Evolutionary conservation across 805 yeast species (phyloP).

Genomic region (Lachancea nothofagi): DNA sequence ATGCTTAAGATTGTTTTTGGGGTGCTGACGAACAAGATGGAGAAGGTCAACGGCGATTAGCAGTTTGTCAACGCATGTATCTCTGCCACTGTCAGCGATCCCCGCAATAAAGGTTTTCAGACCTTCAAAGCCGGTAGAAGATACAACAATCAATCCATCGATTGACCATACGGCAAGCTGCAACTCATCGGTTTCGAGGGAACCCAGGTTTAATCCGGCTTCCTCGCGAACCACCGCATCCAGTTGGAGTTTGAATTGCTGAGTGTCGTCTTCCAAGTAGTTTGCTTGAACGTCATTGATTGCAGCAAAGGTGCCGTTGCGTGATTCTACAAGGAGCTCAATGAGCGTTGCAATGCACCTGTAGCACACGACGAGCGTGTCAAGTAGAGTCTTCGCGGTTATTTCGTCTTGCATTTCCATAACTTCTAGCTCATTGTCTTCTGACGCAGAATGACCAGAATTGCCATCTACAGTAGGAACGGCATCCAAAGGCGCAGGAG

Average conservation of each 20-base stretch:
- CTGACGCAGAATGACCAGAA: not conserved
- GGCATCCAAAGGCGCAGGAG: too few species aligned
- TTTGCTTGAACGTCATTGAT: conserved; percentile 19
- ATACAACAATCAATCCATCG: conserved; percentile 14
- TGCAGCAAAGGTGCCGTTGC: not conserved
- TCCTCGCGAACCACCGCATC: conserved; percentile 15
- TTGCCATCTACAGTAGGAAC: too few species aligned
- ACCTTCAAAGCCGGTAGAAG: conserved; percentile 11
- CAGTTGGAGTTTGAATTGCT: conserved; percentile 17
- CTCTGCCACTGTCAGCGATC: not conserved
- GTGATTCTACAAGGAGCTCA: conserved; percentile 19
- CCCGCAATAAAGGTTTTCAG: conserved; percentile 5
- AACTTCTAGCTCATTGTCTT: conserved; percentile 11
- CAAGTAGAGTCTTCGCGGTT: conserved; percentile 22
- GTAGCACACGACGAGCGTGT: conserved; percentile 18
- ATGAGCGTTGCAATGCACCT: conserved; percentile 19
- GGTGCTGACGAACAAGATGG: conserved; percentile 1
- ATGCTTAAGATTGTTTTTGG: not conserved
- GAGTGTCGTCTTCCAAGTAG: conserved; percentile 18
- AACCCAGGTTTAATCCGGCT: not conserved
- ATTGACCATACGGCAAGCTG: conserved; percentile 13
- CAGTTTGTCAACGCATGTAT: conserved; percentile 1
- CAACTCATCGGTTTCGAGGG: conserved; percentile 13
- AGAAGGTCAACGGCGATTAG: conserved; percentile 6
- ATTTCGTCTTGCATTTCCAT: conserved; percentile 29